phyloP scores from a whole-genome alignment of 2,329 filamentous ascomycete genomes.

The Colletotrichum euphorbiae region DNA sequence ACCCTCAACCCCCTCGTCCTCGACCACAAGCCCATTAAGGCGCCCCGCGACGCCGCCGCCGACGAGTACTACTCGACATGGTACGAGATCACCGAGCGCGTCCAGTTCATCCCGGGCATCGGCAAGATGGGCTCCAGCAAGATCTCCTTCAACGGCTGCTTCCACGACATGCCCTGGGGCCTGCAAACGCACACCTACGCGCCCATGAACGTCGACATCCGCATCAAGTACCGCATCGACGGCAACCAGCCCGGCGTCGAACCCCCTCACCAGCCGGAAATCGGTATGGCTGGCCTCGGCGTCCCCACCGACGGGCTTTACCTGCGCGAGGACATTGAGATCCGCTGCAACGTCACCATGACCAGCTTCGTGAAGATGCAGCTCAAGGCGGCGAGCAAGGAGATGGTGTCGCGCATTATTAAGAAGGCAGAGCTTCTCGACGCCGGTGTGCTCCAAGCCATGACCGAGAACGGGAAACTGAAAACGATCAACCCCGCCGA shows the following conservation, averaged over 20 bases:
- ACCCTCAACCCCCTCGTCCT: slow-evolving; percentile 77
- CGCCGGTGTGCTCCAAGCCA: slow-evolving; percentile 72
- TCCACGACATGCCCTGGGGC: slow-evolving; percentile 79
- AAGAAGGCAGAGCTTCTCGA: slow-evolving; percentile 79
- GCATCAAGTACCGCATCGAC: slow-evolving; percentile 75
- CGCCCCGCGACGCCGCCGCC: slow-evolving; percentile 73
- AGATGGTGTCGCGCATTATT: slow-evolving; percentile 76
- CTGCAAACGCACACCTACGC: slow-evolving; percentile 79
- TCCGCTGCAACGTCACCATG: slow-evolving; percentile 75
- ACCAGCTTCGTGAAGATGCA: slow-evolving; percentile 75
- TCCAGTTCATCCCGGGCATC: slow-evolving; percentile 75
- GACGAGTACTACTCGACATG: slow-evolving; percentile 80
- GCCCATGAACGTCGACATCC: slow-evolving; percentile 73
- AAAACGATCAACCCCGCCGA: slow-evolving; percentile 69
- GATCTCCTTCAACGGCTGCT: slow-evolving; percentile 77
- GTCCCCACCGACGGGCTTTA: slow-evolving; percentile 74
- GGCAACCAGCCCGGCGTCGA: slow-evolving; percentile 77
- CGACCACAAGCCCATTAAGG: slow-evolving; percentile 70
- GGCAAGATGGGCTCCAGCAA: slow-evolving; percentile 73
- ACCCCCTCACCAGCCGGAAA: slow-evolving; percentile 69
- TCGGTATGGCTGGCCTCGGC: slow-evolving; percentile 69
- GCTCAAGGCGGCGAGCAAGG: slow-evolving; percentile 73
- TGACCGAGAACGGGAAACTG: slow-evolving; percentile 74
- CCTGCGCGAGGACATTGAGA: slow-evolving; percentile 76
- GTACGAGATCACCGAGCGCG: slow-evolving; percentile 78